Evolutionary conservation across 2,329 filamentous ascomycete species (phyloP), one percentile per base, ranked within the genome.

Genomic region (Neobulgaria alba): DNA sequence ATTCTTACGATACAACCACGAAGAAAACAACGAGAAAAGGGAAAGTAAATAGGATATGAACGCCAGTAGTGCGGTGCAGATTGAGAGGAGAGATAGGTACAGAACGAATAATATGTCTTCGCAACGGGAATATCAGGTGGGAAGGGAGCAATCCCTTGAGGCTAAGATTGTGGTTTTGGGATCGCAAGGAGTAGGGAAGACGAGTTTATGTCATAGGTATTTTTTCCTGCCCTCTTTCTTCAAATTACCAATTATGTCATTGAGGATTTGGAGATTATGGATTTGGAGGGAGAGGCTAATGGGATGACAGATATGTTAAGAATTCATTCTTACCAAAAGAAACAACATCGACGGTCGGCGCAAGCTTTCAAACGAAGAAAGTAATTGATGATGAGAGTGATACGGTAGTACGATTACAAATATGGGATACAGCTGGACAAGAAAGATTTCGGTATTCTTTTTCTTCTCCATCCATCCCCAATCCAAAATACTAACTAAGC

Each of bases 341-440:
- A 2, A 58, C 49, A 14, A 55, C 54, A 3, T 83, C 79, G 4
- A 89, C 84, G n/a, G 79, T 89, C 43, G 84, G 84, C 59, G 84
- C 84, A 19, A 85, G 79, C 58, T 88, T 88, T 62, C 70, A 87
- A 60, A 84, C 84, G 32, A 88, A 88, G 65, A 77, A 81, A 57
- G 80, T 88, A 45, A 71, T 85, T 51, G 89, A 95, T 63, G 78
- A 77, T 47, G 85, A 95, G 60, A 85, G 82, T 16, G 85, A 90
- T 55, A 92, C 87, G 1, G 72, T 85, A 17, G 87, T 95, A 26
- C 79, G 89, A n/a, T 71, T 95, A 29, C 89, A 95, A 59, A 93
- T 95, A 52, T 95, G 89, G 89, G 89, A 95, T 60, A 95, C 89
- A 70, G 79, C 90, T 42, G 90, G 90, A 46, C 90, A 98, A 60